Base-by-base conservation (phyloP, 139 green algal genomes). In the Coelastrella sp. region DNA sequence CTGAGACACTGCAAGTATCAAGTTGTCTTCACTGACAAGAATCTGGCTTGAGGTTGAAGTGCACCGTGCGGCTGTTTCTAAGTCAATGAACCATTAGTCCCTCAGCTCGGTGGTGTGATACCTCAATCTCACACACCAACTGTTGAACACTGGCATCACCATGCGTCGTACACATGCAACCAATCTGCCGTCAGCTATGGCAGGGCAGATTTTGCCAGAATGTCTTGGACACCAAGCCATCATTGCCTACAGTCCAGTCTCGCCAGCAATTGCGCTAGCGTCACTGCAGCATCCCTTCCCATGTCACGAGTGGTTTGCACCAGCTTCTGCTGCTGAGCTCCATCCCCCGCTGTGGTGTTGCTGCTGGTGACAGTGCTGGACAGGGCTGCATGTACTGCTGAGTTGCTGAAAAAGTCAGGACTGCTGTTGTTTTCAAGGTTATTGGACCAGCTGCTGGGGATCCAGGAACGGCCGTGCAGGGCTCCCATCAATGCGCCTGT, bases 391-490 rank as follows among this genome's bases (percentile, higher is more conserved):
- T 81, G 24, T 6, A 78, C 74, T 81, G 14, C 74, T 81, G 24
- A 15, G 4, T 4, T 83, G 49, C 4, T 83, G 49, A 83, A 63
- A 8, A 65, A 59, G 9, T 81, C 19, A 10, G 49, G 35, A n/a
- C 63, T 60, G 70, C 15, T 65, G 9, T 66, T 84, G 25, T 92
- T 92, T 76, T 94, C 92, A 61, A 94, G 68, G 17, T 82, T 49
- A 7, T 85, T 22, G 20, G 87, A 78, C 92, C 92, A 94, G 17
- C 75, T 63, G 17, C 20, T 80, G 14, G 92, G 92, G n/a, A 94
- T 57, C 92, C 92, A 94, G 20, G 60, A 35, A 56, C 24, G 75
- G 14, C 92, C 92, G 59, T 94, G 89, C 82, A 92, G 86, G 10
- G 92, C 89, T 15, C 91, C 91, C 24, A 88, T 88, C 56, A 93